A percentile compares a stretch with the other conserved stretches of the same genome.
phyloP scores from a whole-genome alignment of 2,329 filamentous ascomycete species.

The Alternaria postmessia region DNA sequence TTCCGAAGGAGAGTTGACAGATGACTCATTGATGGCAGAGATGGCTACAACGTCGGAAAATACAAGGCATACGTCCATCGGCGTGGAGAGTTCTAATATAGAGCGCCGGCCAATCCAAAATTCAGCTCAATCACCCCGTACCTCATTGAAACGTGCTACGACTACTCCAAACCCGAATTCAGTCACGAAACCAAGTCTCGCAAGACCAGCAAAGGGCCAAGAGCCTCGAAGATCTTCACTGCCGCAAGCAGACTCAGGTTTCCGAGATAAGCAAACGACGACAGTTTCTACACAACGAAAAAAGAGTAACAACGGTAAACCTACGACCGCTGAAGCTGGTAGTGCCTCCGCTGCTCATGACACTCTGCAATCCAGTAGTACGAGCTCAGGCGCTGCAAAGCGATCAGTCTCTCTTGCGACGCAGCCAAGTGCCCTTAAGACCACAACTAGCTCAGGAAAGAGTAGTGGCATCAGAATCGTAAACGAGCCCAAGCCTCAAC shows the following conservation, averaged over 20 bases:
- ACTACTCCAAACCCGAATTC: not conserved
- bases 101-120: not conserved
- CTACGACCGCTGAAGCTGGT: not conserved
- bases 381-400: not conserved
- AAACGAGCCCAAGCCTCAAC: conserved; percentile 28
- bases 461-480: conserved; percentile 34
- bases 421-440: conserved; percentile 1
- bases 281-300: not conserved
- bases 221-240: not conserved
- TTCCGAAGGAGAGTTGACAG: conserved; percentile 13
- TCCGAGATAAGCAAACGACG: not conserved
- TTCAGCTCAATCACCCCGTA: not conserved
- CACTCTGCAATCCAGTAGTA: not conserved
- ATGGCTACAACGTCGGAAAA: conserved; percentile 3
- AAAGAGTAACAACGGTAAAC: not conserved
- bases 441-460: conserved; percentile 2
- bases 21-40: conserved; percentile 18
- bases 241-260: not conserved
- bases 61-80: not conserved
- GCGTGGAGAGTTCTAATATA: not conserved
- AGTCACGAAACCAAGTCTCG: not conserved
- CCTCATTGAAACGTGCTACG: not conserved
- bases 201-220: not conserved
- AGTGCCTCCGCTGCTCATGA: not conserved
- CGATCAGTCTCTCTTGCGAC: not conserved